Evolutionary conservation across 192 early-diverging fungal genomes (phyloP).

Genomic region (Neocallimastix lanati): DNA sequence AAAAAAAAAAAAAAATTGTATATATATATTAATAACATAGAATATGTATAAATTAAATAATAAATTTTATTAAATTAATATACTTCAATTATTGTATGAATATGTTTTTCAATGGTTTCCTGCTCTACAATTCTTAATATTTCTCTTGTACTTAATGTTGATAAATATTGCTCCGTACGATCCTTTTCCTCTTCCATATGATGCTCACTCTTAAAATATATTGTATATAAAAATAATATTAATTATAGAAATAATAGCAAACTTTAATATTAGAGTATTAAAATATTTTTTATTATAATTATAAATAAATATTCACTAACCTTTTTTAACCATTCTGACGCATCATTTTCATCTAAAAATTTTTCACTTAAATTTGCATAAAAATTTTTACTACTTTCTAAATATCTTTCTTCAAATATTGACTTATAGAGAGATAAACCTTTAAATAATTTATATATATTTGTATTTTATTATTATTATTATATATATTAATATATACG

Average conservation of each 20-base stretch:
- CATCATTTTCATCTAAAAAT: conserved; percentile 15
- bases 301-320: too few species aligned
- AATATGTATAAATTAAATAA: too few species aligned
- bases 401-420: conserved; percentile 59
- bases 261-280: too few species aligned
- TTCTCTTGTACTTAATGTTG: conserved; percentile 37
- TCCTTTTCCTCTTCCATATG: conserved; percentile 57
- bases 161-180: conserved; percentile 45
- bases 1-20: too few species aligned
- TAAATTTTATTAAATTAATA: too few species aligned
- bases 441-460: too few species aligned
- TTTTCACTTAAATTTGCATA: conserved; percentile 56
- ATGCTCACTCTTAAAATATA: conserved; percentile 39
- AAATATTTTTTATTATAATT: too few species aligned
- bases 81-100: conserved; percentile 51
- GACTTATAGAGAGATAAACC: conserved; percentile 54
- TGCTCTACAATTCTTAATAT: conserved; percentile 42
- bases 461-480: too few species aligned
- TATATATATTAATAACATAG: too few species aligned
- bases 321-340: conserved; percentile 4
- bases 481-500: too few species aligned
- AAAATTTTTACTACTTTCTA: conserved; percentile 48
- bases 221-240: too few species aligned
- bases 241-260: too few species aligned
- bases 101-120: conserved; percentile 53